Conservation (phyloP, 345 rosid species). For the Erysimum cheiranthoides region DNA sequence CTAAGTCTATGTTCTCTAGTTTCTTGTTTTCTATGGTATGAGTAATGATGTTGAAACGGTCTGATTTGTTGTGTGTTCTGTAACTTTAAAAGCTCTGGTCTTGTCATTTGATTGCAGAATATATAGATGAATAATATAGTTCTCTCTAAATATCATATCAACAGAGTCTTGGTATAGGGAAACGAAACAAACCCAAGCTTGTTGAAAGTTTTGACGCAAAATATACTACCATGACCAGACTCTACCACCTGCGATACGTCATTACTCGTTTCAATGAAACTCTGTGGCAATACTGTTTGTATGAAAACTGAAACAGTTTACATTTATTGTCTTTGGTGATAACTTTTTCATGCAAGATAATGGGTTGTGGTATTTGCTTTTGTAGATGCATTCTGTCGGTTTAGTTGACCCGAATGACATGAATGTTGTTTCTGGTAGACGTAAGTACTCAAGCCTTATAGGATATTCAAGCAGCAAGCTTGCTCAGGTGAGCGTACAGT, state of each 20-base stretch:
- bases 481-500: conserved; percentile 73
- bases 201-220: conserved; percentile 7
- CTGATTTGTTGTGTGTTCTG: neutral
- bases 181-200: conserved; percentile 13
- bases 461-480: conserved; percentile 95
- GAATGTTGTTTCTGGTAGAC: conserved; percentile 81
- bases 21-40: conserved; percentile 25
- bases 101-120: neutral
- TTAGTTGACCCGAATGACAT: conserved; percentile 94
- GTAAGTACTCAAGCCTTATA: conserved; percentile 78
- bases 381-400: conserved; percentile 93
- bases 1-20: neutral
- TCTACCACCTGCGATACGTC: conserved; percentile 36
- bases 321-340: conserved; percentile 1
- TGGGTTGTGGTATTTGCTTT: conserved; percentile 29
- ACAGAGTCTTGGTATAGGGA: conserved; percentile 4
- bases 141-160: conserved; percentile 1
- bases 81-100: conserved; percentile 1
- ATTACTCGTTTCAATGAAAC: conserved; percentile 1
- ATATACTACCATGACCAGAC: conserved; percentile 8
- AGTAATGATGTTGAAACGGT: neutral
- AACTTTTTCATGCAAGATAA: conserved; percentile 20
- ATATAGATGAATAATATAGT: conserved; percentile 2
- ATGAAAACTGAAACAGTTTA: conserved; percentile 19
- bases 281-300: conserved; percentile 2